These are phyloP conservation scores for Datura wrightii DNA, from an alignment of 257 asterid species.

Conservation along the genomic window DNA sequence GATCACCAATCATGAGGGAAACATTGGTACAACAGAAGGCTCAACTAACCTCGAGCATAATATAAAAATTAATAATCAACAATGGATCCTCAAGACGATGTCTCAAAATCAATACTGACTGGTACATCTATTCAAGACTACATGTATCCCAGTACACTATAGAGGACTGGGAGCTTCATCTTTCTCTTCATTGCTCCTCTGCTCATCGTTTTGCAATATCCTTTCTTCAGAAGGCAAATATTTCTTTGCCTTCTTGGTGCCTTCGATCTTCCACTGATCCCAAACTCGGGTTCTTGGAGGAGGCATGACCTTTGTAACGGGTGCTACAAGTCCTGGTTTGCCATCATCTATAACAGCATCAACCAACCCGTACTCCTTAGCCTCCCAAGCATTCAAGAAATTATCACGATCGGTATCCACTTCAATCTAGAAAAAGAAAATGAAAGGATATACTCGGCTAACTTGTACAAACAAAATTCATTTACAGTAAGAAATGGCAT, in stretches of 20 bases:
- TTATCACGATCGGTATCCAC: conserved; percentile 80
- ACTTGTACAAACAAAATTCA: not conserved
- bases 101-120: not conserved
- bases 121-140: not conserved
- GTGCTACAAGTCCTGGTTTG: conserved; percentile 93
- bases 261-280: conserved; percentile 74
- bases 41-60: not conserved
- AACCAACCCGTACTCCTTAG: conserved; percentile 84
- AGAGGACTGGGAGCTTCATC: conserved; percentile 56
- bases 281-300: conserved; percentile 81
- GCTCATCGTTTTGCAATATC: conserved; percentile 50
- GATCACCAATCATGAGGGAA: not conserved
- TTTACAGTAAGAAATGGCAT: not conserved
- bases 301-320: conserved; percentile 60
- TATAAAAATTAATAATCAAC: not conserved
- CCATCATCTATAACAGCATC: conserved; percentile 94
- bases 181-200: conserved; percentile 50
- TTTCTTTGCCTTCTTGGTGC: conserved; percentile 60
- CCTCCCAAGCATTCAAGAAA: conserved; percentile 96
- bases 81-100: not conserved
- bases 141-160: conserved; percentile 25
- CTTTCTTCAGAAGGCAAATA: conserved; percentile 78
- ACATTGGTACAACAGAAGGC: conserved; percentile 22
- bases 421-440: conserved; percentile 56
- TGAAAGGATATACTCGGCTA: not conserved